phyloP scores from a whole-genome alignment of 2,329 filamentous ascomycete species.

The Harringtonia aguacate region DNA sequence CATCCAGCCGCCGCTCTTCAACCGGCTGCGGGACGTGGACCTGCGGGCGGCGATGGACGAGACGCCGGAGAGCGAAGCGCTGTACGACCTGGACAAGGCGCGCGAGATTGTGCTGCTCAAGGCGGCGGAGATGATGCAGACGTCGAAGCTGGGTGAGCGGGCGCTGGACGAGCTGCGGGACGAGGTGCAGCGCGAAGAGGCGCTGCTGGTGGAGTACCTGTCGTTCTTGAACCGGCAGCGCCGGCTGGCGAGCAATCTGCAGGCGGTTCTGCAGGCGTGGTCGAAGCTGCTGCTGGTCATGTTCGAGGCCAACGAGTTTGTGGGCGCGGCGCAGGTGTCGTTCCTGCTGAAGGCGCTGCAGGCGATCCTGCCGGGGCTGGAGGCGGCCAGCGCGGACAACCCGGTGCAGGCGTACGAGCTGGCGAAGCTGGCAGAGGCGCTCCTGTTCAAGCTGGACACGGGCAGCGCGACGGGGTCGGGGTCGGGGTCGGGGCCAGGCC shows the following conservation, averaged over 20 bases:
- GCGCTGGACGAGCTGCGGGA: slow-evolving; percentile 29
- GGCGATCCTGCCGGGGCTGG: slow-evolving; percentile 77
- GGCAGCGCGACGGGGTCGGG: slow-evolving; percentile 4
- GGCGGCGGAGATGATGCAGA: slow-evolving; percentile 46
- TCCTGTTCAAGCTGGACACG: slow-evolving; percentile 63
- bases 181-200: slow-evolving; percentile 46
- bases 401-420: slow-evolving; percentile 63
- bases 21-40: slow-evolving; percentile 56
- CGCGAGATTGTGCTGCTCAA: slow-evolving; percentile 64
- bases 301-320: slow-evolving; percentile 72
- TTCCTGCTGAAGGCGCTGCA: slow-evolving; percentile 83
- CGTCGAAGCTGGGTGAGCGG: not conserved
- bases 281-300: slow-evolving; percentile 74
- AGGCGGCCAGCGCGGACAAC: slow-evolving; percentile 61
- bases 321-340: slow-evolving; percentile 56
- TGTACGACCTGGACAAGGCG: slow-evolving; percentile 62
- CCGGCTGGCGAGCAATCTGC: slow-evolving; percentile 44
- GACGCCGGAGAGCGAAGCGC: slow-evolving; percentile 36
- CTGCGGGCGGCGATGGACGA: slow-evolving; percentile 53
- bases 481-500: no score
- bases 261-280: slow-evolving; percentile 71
- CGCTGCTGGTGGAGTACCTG: slow-evolving; percentile 49
- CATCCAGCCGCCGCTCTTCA: slow-evolving; percentile 39
- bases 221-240: slow-evolving; percentile 52
- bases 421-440: slow-evolving; percentile 61